phyloP scores from a whole-genome alignment of 2,329 filamentous ascomycete genomes.

The Aspergillus novofumigatus region DNA sequence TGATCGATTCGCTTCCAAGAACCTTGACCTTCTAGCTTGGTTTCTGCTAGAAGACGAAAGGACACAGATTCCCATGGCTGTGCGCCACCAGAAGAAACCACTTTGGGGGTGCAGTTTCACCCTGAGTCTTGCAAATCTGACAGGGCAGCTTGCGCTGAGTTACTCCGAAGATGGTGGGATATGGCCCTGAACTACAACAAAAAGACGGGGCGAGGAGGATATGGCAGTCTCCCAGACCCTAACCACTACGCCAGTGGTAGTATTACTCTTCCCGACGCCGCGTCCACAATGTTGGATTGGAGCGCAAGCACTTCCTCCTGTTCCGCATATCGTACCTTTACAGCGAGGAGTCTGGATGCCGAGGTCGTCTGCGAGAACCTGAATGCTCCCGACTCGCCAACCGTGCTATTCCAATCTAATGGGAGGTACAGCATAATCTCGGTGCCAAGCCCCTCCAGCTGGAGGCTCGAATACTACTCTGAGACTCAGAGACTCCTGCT shows the following conservation, averaged over 20 bases:
- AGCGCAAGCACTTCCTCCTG: constrained; percentile 25
- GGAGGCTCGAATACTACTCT: constrained; percentile 35
- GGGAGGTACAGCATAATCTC: constrained; percentile 35
- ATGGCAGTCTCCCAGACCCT: constrained; percentile 14
- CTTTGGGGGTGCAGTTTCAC: constrained; percentile 87
- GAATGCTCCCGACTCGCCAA: constrained; percentile 27
- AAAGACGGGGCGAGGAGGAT: constrained; percentile 20
- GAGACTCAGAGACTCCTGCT: constrained; percentile 19
- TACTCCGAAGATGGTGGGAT: constrained; percentile 73
- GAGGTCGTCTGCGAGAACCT: constrained; percentile 33
- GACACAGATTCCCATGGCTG: constrained; percentile 66
- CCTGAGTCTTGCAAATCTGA: constrained; percentile 82
- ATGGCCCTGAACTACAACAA: constrained; percentile 60
- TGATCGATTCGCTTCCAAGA: constrained; percentile 12
- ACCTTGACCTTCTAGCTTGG: constrained; percentile 60
- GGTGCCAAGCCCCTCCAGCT: constrained; percentile 30
- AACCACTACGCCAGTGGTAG: constrained; percentile 15
- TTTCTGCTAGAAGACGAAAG: constrained; percentile 40
- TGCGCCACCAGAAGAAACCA: constrained; percentile 63
- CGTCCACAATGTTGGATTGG: constrained; percentile 39
- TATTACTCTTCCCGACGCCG: constrained; percentile 39
- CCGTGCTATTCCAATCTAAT: constrained; percentile 44
- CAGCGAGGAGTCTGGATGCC: constrained; percentile 20
- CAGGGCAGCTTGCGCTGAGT: constrained; percentile 51
- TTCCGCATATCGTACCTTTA: constrained; percentile 24